Percentiles rank a stretch among this genome's conserved stretches.
Evolutionary conservation across 106 monocot genomes (phyloP).

Genomic region (Posidonia australis): DNA sequence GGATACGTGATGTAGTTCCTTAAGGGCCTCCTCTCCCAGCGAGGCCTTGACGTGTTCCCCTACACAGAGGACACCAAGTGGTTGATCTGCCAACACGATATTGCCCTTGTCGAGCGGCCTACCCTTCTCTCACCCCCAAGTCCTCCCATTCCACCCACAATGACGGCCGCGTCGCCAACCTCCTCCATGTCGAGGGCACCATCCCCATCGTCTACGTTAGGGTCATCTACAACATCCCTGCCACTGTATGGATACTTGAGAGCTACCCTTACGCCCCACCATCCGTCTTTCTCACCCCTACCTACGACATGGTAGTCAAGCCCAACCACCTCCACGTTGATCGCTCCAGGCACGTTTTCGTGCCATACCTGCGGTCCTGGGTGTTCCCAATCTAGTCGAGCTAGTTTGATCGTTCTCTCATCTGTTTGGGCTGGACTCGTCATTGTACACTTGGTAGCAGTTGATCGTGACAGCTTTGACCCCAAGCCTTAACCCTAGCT

Average conservation of each 20-base stretch:
- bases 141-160: slow-evolving; percentile 63
- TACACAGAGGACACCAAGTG: slow-evolving; percentile 64
- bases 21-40: slow-evolving; percentile 66
- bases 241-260: slow-evolving; percentile 75
- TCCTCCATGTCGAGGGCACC: slow-evolving; percentile 71
- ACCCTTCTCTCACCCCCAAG: slow-evolving; percentile 59
- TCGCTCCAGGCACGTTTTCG: slow-evolving; percentile 59
- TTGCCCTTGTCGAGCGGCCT: slow-evolving; percentile 43
- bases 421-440: slow-evolving; percentile 67
- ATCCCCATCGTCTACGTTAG: slow-evolving; percentile 64
- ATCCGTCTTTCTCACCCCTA: slow-evolving; percentile 73
- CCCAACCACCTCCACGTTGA: slow-evolving; percentile 78
- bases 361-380: slow-evolving; percentile 74
- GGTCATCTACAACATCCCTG: slow-evolving; percentile 78
- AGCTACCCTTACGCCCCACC: slow-evolving; percentile 65
- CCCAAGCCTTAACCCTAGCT: slow-evolving; percentile 8
- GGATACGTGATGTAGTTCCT: slow-evolving; percentile 52
- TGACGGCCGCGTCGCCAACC: slow-evolving; percentile 53
- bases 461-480: not conserved
- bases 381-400: slow-evolving; percentile 71
- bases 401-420: slow-evolving; percentile 66
- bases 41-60: slow-evolving; percentile 70
- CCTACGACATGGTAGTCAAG: slow-evolving; percentile 45
- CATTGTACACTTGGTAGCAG: slow-evolving; percentile 50
- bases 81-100: slow-evolving; percentile 67